A percentile compares a stretch with the other conserved stretches of the same genome.
Conservation (phyloP, 495 filamentous ascomycete species). For the Oidiodendron maius region DNA sequence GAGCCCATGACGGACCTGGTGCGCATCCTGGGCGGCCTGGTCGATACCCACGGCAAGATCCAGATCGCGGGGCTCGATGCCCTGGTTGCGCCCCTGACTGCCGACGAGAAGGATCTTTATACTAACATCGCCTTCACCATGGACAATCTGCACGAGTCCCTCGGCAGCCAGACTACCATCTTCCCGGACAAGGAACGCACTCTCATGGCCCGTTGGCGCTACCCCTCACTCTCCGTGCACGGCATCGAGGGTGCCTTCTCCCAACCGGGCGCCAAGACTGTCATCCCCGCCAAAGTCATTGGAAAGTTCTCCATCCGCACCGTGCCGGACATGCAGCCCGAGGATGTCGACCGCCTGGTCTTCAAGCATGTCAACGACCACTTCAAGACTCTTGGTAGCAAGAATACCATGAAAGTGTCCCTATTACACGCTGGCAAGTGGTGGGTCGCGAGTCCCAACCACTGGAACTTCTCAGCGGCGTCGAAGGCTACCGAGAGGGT, state of each 20-base stretch:
- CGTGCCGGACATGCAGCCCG: conserved; percentile 94
- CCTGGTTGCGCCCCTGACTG: conserved; percentile 79
- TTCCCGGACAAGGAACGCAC: conserved; percentile 78
- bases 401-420: conserved; percentile 79
- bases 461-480: conserved; percentile 96
- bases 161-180: conserved; percentile 83
- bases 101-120: conserved; percentile 83
- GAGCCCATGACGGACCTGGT: conserved; percentile 98
- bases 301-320: conserved; percentile 98
- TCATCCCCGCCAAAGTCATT: conserved; percentile 94
- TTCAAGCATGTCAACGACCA: conserved; percentile 70
- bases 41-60: conserved; percentile 87
- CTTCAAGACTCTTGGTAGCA: conserved; percentile 78
- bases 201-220: conserved; percentile 93
- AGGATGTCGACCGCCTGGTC: conserved; percentile 78
- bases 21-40: conserved; percentile 70
- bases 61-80: conserved; percentile 83
- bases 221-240: conserved; percentile 91
- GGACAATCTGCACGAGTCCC: conserved; percentile 85
- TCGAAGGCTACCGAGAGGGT: conserved; percentile 89
- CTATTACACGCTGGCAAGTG: conserved; percentile 90
- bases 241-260: conserved; percentile 96
- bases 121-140: conserved; percentile 85
- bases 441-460: conserved; percentile 95
- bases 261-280: conserved; percentile 89